phyloP scores from a whole-genome alignment of 805 yeast genomes.

The Naumovozyma dairenensis region DNA sequence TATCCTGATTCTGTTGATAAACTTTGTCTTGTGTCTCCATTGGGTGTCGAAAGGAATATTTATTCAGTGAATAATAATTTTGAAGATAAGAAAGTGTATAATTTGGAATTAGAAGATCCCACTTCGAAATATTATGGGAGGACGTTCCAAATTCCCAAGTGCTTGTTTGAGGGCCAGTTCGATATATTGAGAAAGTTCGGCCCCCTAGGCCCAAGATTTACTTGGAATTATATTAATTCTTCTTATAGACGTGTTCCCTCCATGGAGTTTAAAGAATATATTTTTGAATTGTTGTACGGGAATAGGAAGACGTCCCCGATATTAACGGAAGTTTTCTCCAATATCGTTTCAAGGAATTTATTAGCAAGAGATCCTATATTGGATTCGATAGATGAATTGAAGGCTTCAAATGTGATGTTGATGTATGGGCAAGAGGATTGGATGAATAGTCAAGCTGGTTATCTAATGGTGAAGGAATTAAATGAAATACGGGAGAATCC shows the following conservation, averaged over 20 bases:
- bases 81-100: slow-evolving; percentile 11
- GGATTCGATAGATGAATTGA: slow-evolving; percentile 40
- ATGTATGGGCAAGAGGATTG: slow-evolving; percentile 65
- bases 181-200: slow-evolving; percentile 38
- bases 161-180: slow-evolving; percentile 33
- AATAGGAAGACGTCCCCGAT: slow-evolving; percentile 8
- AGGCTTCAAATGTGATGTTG: slow-evolving; percentile 31
- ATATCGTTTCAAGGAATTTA: slow-evolving; percentile 27
- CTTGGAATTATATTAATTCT: slow-evolving; percentile 26
- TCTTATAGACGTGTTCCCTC: slow-evolving; percentile 25
- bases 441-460: slow-evolving; percentile 55
- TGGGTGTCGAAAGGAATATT: slow-evolving; percentile 65
- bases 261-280: slow-evolving; percentile 20
- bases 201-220: slow-evolving; percentile 32
- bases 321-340: slow-evolving; percentile 22
- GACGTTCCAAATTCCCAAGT: slow-evolving; percentile 22
- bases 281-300: slow-evolving; percentile 14
- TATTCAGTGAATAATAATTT: slow-evolving; percentile 39
- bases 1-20: slow-evolving; percentile 46
- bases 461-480: slow-evolving; percentile 12
- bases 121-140: slow-evolving; percentile 31
- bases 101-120: slow-evolving; percentile 32
- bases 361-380: slow-evolving; percentile 56
- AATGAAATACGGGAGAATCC: slow-evolving; percentile 6
- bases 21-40: slow-evolving; percentile 60